phyloP scores from a whole-genome alignment of 352 stramenopile species.

The Phytophthora cryptogea region DNA sequence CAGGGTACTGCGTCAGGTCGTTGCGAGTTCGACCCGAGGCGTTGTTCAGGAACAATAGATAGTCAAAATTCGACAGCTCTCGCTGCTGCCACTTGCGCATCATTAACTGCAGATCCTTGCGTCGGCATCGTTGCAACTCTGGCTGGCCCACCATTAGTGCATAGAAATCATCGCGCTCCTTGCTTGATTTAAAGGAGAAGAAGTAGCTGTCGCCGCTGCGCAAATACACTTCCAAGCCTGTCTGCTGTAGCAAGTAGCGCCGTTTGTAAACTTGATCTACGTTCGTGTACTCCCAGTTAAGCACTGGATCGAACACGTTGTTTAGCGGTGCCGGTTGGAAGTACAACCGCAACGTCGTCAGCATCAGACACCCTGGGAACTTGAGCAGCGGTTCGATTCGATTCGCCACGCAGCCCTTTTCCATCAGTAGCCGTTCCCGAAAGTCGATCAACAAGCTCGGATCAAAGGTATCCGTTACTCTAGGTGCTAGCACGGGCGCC shows the following conservation, averaged over 20 bases:
- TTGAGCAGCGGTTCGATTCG: conserved; percentile 88
- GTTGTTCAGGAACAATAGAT: conserved; percentile 89
- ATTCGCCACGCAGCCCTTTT: conserved; percentile 49
- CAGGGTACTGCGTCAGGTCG: conserved; percentile 93
- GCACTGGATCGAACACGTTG: conserved; percentile 88
- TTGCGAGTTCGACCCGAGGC: conserved; percentile 78
- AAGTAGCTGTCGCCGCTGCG: conserved; percentile 74
- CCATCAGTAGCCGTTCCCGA: conserved; percentile 67
- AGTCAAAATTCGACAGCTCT: conserved; percentile 95
- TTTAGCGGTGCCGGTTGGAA: conserved; percentile 93
- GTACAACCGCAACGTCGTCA: conserved; percentile 82
- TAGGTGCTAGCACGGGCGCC: conserved; percentile 58
- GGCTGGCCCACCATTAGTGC: conserved; percentile 64
- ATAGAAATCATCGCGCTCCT: conserved; percentile 81
- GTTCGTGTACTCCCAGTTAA: conserved; percentile 81
- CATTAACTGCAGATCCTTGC: conserved; percentile 60
- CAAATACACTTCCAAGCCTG: conserved; percentile 86
- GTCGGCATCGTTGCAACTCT: conserved; percentile 46
- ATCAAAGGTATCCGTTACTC: conserved; percentile 75
- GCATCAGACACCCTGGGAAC: conserved; percentile 87
- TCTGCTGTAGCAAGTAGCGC: conserved; percentile 88
- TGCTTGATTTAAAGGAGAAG: conserved; percentile 73
- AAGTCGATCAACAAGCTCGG: conserved; percentile 85
- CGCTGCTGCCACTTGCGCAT: conserved; percentile 70
- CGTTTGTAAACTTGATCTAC: conserved; percentile 88